Evolutionary conservation across 169 alveolate genomes (phyloP).

Genomic region (Eimeria falciformis): DNA sequence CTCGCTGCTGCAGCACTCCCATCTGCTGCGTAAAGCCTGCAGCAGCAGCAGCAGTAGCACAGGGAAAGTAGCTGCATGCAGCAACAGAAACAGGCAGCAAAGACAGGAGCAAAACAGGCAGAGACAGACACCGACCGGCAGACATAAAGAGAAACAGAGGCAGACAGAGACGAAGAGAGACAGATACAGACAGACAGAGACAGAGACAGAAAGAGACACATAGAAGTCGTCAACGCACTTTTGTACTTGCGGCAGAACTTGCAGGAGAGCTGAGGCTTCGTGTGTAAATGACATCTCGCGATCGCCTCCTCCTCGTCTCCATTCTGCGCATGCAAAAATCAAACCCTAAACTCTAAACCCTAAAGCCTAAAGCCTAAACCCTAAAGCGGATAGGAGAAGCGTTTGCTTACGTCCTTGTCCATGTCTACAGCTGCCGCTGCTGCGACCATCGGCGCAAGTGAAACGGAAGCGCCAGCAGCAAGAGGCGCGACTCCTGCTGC

Average conservation of each 20-base stretch:
- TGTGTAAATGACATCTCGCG: slow-evolving; percentile 76
- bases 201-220: neutral
- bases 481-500: neutral
- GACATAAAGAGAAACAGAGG: neutral
- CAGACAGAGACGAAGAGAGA: neutral
- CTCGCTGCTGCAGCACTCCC: slow-evolving; percentile 44
- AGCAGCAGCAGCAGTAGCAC: slow-evolving; percentile 45
- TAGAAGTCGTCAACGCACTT: neutral
- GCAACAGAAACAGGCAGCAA: neutral
- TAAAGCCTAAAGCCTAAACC: neutral
- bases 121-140: neutral
- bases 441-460: neutral
- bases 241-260: slow-evolving; percentile 78
- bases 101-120: neutral
- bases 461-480: neutral
- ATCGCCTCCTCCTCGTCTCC: slow-evolving; percentile 55
- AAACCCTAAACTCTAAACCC: neutral
- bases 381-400: neutral
- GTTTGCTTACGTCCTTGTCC: neutral
- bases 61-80: neutral
- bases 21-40: slow-evolving; percentile 55
- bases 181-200: neutral
- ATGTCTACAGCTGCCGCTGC: neutral
- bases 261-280: slow-evolving; percentile 78
- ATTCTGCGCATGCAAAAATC: neutral